Percentiles rank a stretch among this genome's conserved stretches.
These are phyloP conservation scores for Gliomastix tumulicola DNA, from an alignment of 2,329 filamentous ascomycete species.

Conservation along the genomic window DNA sequence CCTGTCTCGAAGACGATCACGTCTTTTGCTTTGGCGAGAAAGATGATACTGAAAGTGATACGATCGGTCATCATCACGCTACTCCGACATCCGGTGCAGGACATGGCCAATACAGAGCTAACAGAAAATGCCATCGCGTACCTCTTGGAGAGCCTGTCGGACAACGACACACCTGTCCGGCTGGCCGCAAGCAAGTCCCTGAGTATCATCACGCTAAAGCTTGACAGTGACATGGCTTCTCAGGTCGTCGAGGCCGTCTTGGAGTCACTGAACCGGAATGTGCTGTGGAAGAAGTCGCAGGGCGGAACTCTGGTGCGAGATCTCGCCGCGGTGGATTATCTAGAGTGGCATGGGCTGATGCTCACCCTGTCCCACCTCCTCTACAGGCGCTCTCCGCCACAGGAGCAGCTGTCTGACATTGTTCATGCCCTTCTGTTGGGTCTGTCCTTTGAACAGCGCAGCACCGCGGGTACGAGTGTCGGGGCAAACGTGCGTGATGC, in stretches of 20 bases:
- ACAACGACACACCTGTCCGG: slow-evolving; percentile 86
- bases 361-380: slow-evolving; percentile 81
- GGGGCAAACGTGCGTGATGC: slow-evolving; percentile 92
- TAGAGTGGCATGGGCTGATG: slow-evolving; percentile 89
- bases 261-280: slow-evolving; percentile 55
- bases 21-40: slow-evolving; percentile 73
- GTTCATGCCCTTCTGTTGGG: slow-evolving; percentile 72
- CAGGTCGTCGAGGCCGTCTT: slow-evolving; percentile 86
- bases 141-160: slow-evolving; percentile 69
- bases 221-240: slow-evolving; percentile 72
- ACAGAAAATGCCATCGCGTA: slow-evolving; percentile 79
- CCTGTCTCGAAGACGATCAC: slow-evolving; percentile 46
- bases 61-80: slow-evolving; percentile 65
- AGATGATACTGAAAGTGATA: slow-evolving; percentile 78
- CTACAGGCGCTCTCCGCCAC: slow-evolving; percentile 75
- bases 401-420: slow-evolving; percentile 62
- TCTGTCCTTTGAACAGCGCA: slow-evolving; percentile 82
- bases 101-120: slow-evolving; percentile 40
- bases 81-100: slow-evolving; percentile 42
- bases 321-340: slow-evolving; percentile 68
- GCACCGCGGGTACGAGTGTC: slow-evolving; percentile 74
- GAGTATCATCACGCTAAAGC: slow-evolving; percentile 74
- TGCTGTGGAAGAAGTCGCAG: slow-evolving; percentile 38
- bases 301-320: slow-evolving; percentile 39
- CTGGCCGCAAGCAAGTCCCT: slow-evolving; percentile 89